Evolutionary conservation across 768 basidiomycete species (phyloP), one percentile per base, ranked within the genome.

Genomic region (Psilocybe sp.): DNA sequence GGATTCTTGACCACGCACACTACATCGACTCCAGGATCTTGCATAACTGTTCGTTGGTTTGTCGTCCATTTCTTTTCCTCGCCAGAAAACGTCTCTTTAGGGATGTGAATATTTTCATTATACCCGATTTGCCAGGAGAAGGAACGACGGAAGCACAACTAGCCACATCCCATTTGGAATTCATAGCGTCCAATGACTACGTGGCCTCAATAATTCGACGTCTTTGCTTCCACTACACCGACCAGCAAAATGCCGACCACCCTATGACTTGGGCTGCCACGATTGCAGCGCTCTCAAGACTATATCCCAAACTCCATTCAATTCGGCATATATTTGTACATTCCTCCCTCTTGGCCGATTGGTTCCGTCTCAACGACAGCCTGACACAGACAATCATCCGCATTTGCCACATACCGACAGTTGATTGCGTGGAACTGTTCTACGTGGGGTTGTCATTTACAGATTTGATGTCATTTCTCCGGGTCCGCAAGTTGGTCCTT

Each of bases 31-130:
- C 19, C 33, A 34, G 40, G 9, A 37, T 20, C 35, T 44, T 58
- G 28, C 51, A 53, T 41, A 33, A 15, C 13, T 61, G 55, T 40
- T 50, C 57, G 6, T 46, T 57, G 11, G 44, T 39, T 5, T 58
- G 50, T 40, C 44, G 31, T 19, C 14, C 23, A 5, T 58, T 58
- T 38, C 47, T 49, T n/a, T 19, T n/a, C 23, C 39, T 53, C 14
- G 33, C 51, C 14, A 47, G 53, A 40, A 35, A 34, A n/a, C 35
- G 49, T n/a, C 59, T 60, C 33, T 60, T 57, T 37, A 49, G 52
- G 15, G 41, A 46, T 10, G 40, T 54, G 19, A 40, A 44, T 14
- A 28, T 60, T 8, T 15, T 15, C 16, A 23, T 60, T 4, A 46
- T 50, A 28, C 49, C 50, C 34, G 40, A 52, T 32, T 28, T 1